A percentile compares a stretch with the other conserved stretches of the same genome.
Conservation (phyloP, 164 flowering plant genomes). For the Tetracentron sinense region DNA sequence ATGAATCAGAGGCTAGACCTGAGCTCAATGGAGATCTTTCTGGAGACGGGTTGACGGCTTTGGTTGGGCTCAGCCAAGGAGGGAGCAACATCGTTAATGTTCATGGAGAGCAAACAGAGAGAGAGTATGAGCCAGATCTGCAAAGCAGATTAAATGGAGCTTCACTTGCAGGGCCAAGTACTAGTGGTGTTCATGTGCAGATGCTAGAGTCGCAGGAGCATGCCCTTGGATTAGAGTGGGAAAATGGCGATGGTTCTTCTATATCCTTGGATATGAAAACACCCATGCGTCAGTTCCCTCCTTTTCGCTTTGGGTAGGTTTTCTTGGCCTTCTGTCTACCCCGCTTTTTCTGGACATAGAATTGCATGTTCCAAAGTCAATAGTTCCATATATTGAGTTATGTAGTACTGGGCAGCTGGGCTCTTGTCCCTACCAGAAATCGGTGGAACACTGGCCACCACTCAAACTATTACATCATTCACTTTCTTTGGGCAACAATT, state of each 20-base stretch:
- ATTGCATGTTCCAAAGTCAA: neutral
- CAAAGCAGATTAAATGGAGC: slow-evolving; percentile 45
- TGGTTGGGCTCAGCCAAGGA: slow-evolving; percentile 90
- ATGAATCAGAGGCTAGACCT: slow-evolving; percentile 73
- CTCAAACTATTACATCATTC: no score
- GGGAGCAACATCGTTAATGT: slow-evolving; percentile 38
- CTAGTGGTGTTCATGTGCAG: slow-evolving; percentile 50
- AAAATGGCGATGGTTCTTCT: slow-evolving; percentile 49
- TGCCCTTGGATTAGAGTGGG: slow-evolving; percentile 71
- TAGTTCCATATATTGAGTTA: neutral
- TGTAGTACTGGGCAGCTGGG: neutral
- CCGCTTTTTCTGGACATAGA: neutral
- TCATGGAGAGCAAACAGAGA: slow-evolving; percentile 57
- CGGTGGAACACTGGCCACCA: no score
- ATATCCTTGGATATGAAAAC: slow-evolving; percentile 90
- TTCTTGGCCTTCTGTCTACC: neutral
- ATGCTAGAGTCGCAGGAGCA: slow-evolving; percentile 63
- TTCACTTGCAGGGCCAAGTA: slow-evolving; percentile 42
- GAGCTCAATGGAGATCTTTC: slow-evolving; percentile 70
- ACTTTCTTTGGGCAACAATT: no score
- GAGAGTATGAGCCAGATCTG: slow-evolving; percentile 48
- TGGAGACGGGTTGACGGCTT: slow-evolving; percentile 91
- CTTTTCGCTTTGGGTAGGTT: slow-evolving; percentile 93
- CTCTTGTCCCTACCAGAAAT: neutral
- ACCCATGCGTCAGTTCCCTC: slow-evolving; percentile 91